Conservation (phyloP, 768 basidiomycete species). For the Lentinula edodes region DNA sequence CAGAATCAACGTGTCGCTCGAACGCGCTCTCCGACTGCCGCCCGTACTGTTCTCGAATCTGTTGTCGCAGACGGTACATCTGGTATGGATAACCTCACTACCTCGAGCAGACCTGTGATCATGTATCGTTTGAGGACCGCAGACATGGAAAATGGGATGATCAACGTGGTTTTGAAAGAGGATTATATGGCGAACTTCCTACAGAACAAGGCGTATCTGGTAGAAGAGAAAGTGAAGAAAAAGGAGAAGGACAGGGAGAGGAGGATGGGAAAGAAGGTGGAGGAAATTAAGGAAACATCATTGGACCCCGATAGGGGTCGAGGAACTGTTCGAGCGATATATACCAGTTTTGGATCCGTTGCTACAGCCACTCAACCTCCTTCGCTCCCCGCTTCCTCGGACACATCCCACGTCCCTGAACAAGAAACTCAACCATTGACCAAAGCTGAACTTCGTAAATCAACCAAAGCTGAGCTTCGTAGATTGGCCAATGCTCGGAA, state of each 20-base stretch:
- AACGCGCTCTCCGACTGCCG: not conserved
- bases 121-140: not conserved
- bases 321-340: not conserved
- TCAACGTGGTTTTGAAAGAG: not conserved
- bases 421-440: not conserved
- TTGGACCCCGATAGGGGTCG: not conserved
- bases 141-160: not conserved
- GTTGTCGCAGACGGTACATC: not conserved
- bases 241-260: not conserved
- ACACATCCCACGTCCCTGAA: not conserved
- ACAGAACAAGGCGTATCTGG: not conserved
- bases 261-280: not conserved
- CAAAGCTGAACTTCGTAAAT: not conserved
- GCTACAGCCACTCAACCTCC: too few relatives aligned
- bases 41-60: not conserved
- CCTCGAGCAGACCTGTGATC: not conserved
- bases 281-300: not conserved
- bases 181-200: not conserved
- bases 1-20: not conserved
- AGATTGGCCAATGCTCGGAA: not conserved
- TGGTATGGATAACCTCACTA: not conserved
- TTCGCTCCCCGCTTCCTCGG: too few relatives aligned
- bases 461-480: not conserved
- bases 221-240: not conserved
- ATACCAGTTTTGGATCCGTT: too few relatives aligned